A percentile compares a stretch with the other conserved stretches of the same genome.
Conservation (phyloP, 345 rosid species). For the Triadica sebifera region DNA sequence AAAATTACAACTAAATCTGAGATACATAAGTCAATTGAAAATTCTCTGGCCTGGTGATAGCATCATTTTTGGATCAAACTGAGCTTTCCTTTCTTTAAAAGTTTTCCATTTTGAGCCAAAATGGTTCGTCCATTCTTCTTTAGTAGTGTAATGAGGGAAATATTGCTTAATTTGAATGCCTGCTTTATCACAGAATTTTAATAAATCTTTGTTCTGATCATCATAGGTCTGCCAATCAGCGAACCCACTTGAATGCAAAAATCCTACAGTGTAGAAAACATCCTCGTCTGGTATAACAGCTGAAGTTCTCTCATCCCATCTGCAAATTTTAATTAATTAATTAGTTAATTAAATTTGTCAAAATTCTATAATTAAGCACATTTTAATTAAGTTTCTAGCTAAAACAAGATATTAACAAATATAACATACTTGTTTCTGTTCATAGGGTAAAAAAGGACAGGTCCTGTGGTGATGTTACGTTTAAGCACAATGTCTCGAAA, state of each 20-base stretch:
- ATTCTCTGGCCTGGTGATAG: constrained; percentile 85
- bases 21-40: constrained; percentile 37
- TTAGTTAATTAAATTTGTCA: too few species aligned
- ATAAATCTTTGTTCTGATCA: constrained; percentile 50
- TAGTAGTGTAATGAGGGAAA: constrained; percentile 49
- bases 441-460: constrained; percentile 79
- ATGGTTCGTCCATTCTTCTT: constrained; percentile 62
- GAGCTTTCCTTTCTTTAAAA: constrained; percentile 50
- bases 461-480: constrained; percentile 60
- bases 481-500: constrained; percentile 61
- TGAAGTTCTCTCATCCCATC: constrained; percentile 83
- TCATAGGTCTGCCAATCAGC: constrained; percentile 54
- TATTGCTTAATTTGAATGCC: constrained; percentile 66
- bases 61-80: constrained; percentile 75
- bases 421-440: constrained; percentile 57
- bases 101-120: constrained; percentile 76
- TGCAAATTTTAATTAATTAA: too few species aligned
- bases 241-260: constrained; percentile 64
- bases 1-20: not conserved
- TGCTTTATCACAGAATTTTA: constrained; percentile 50
- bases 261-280: constrained; percentile 73
- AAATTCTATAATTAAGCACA: too few species aligned
- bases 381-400: too few species aligned
- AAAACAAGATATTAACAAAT: not conserved
- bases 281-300: constrained; percentile 71